Evolutionary conservation across 768 basidiomycete genomes (phyloP).

Genomic region (Ramaria sp.): DNA sequence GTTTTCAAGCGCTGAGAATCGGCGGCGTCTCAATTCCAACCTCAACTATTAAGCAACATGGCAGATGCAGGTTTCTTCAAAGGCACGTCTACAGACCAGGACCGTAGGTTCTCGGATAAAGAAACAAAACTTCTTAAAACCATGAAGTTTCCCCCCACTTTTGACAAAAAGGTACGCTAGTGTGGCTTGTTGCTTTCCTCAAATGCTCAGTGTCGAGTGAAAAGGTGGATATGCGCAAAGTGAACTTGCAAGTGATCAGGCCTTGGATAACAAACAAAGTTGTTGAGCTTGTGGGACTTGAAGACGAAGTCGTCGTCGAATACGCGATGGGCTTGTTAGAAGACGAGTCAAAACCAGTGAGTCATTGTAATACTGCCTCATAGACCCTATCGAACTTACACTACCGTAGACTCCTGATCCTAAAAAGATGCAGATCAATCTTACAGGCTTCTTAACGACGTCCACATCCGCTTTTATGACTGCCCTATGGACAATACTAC

Average conservation of each 20-base stretch:
- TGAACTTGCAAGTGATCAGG: constrained; percentile 82
- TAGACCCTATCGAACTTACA: neutral
- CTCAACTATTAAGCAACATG: neutral
- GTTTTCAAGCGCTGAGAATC: neutral
- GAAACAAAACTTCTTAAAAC: constrained; percentile 79
- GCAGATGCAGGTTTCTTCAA: constrained; percentile 65
- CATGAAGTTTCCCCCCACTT: constrained; percentile 85
- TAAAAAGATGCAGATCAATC: constrained; percentile 88
- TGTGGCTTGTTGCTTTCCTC: neutral
- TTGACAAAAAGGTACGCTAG: constrained; percentile 65
- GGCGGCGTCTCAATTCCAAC: neutral
- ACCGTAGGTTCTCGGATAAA: constrained; percentile 91
- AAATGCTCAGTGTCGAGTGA: neutral
- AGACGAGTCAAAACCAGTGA: constrained; percentile 71
- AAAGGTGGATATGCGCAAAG: constrained; percentile 91
- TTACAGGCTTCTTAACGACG: constrained; percentile 86
- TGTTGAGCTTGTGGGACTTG: constrained; percentile 80
- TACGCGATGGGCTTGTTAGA: constrained; percentile 94
- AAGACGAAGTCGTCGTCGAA: constrained; percentile 95
- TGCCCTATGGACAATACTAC: constrained; percentile 79
- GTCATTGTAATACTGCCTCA: constrained; percentile 14
- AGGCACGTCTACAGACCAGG: constrained; percentile 84
- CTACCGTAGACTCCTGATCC: constrained; percentile 70
- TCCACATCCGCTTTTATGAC: constrained; percentile 83
- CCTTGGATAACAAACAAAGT: constrained; percentile 96